Evolutionary conservation across 1,284 basidiomycete genomes (phyloP).

Genomic region (Papiliotrema fonsecae): DNA sequence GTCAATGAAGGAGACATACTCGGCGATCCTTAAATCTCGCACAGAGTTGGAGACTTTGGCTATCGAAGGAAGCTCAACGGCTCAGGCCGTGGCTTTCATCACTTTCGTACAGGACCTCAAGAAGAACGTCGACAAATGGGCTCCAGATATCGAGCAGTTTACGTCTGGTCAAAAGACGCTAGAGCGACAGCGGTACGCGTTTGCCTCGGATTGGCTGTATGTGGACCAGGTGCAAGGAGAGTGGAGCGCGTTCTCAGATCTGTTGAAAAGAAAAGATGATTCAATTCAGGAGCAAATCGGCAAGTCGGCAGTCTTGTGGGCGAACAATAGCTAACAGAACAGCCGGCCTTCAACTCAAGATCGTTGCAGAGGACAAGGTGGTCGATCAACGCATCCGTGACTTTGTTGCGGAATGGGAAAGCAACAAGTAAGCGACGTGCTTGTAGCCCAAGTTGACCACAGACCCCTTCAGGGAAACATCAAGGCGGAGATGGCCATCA

Average conservation of each 20-base stretch:
- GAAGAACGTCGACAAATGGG: conserved; percentile 93
- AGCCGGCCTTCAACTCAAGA: conserved; percentile 96
- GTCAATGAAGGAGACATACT: conserved; percentile 95
- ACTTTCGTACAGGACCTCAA: conserved; percentile 99
- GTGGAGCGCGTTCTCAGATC: conserved; percentile 98
- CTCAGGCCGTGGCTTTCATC: conserved; percentile 96
- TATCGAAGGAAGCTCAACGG: conserved; percentile 66
- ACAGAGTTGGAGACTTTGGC: conserved; percentile 89
- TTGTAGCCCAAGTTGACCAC: conserved; percentile 18
- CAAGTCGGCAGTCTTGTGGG: conserved; percentile 7
- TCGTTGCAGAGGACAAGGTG: conserved; percentile 98
- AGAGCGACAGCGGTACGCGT: conserved; percentile 93
- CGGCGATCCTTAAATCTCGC: conserved; percentile 82
- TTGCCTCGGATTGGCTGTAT: conserved; percentile 95
- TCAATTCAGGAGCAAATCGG: conserved; percentile 86
- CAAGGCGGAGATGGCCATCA: conserved; percentile 91
- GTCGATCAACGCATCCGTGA: conserved; percentile 89
- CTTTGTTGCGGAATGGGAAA: conserved; percentile 86
- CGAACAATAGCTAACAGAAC: conserved; percentile 1
- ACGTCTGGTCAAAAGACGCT: conserved; percentile 92
- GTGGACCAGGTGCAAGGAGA: conserved; percentile 95
- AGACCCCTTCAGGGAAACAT: conserved; percentile 93
- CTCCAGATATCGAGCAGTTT: conserved; percentile 92
- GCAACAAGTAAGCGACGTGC: conserved; percentile 31
- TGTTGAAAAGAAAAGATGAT: conserved; percentile 94